Evolutionary conservation across 1,139 yeast species (phyloP), one percentile per base, ranked within the genome.

Genomic region (Hemisphaericaspora lyxosophila): DNA sequence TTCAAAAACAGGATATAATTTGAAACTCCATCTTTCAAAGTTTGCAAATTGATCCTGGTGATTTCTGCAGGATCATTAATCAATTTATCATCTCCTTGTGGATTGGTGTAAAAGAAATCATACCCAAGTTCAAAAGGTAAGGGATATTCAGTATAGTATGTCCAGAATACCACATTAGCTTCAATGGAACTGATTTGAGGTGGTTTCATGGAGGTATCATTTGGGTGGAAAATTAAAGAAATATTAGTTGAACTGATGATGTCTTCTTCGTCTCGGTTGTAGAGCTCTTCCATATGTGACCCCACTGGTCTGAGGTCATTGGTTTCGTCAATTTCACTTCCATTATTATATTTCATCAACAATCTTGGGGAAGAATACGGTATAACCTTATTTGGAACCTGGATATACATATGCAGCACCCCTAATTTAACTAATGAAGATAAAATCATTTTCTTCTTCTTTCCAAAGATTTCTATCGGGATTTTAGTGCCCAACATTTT

Each of bases 131-230:
- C 60, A 40, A 67, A 55, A 2, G 75, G 75, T 26, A 71, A 48
- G 1, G 76, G 75, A 42, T 63, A 69, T 30, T 70, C 75, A 2
- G 74, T 55, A 33, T 57, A 54, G 46, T 65, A 69, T 2, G 76
- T 55, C 76, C 76, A 71, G 7, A 65, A 57, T 1, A 70, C 67
- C 9, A 71, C 50, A 43, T 67, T 69, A 19, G 60, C 48, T 11
- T 69, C 75, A 12, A 71, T 54, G 38, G 49, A 50, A 15, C 55
- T 50, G 11, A 68, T 60, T 7, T 47, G 51, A 1, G 73, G 75
- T 0, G 73, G 73, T 31, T 41, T 47, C 12, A 39, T 36, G 1
- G 59, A 45, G 13, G 49, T 44, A 14, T 59, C 64, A 5, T 42
- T 38, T 1, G 62, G 50, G 17, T 38, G 41, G 31, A 55, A 44